Conservation (phyloP, 1,284 basidiomycete genomes). For the Lignosus rhinocerotis region DNA sequence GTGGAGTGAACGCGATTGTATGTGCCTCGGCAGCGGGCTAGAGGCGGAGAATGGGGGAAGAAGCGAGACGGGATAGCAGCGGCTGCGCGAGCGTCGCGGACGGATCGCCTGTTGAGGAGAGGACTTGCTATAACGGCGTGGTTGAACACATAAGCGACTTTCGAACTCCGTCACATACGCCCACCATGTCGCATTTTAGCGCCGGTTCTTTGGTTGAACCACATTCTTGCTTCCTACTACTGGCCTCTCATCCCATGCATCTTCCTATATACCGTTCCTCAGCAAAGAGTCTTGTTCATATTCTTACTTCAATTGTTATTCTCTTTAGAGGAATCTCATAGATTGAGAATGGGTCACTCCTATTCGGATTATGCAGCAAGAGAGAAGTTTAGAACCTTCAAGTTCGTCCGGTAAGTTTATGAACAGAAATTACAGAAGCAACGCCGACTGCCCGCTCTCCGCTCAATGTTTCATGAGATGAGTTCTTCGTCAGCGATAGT, state of each 20-base stretch:
- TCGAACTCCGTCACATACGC: slow-evolving; percentile 22
- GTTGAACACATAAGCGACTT: slow-evolving; percentile 21
- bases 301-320: no score
- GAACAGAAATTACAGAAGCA: no score
- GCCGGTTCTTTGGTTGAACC: slow-evolving; percentile 15
- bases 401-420: no score
- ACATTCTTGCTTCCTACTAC: not conserved
- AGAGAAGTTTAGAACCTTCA: no score
- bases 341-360: no score
- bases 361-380: no score
- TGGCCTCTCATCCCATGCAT: not conserved
- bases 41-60: not conserved
- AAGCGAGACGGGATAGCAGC: slow-evolving; percentile 3
- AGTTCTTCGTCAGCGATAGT: no score
- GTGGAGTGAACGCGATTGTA: not conserved
- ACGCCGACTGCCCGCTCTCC: no score
- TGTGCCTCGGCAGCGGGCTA: not conserved
- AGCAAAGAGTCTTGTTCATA: no score
- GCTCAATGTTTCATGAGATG: no score
- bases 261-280: no score
- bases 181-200: slow-evolving; percentile 18
- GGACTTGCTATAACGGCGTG: slow-evolving; percentile 22
- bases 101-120: slow-evolving; percentile 17
- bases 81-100: slow-evolving; percentile 8
- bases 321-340: no score